phyloP scores from a whole-genome alignment of 2,329 filamentous ascomycete species.

The Colletotrichum melonis region DNA sequence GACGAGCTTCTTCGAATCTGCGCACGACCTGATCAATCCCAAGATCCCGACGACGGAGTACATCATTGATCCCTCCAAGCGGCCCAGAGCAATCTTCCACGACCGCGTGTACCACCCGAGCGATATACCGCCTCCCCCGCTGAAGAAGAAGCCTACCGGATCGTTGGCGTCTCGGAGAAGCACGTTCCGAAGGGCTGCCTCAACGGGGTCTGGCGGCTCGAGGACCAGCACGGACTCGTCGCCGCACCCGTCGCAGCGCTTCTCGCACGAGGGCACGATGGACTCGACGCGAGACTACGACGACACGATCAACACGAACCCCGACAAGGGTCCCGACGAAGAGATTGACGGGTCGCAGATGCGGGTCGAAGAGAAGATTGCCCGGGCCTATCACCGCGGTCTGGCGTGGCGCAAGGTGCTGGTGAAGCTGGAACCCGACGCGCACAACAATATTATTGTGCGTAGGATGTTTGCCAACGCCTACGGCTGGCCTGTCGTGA shows the following conservation, averaged over 20 bases:
- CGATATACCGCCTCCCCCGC: conserved; percentile 87
- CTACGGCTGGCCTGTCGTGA: conserved; percentile 96
- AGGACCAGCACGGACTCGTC: conserved; percentile 38
- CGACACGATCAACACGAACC: conserved; percentile 59
- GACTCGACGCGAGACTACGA: conserved; percentile 63
- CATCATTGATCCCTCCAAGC: conserved; percentile 82
- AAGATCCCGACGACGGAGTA: conserved; percentile 86
- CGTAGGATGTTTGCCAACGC: conserved; percentile 97
- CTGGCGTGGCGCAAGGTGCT: conserved; percentile 97
- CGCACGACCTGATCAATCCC: conserved; percentile 91
- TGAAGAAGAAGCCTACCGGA: conserved; percentile 63
- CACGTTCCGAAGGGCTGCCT: conserved; percentile 39
- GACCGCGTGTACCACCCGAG: conserved; percentile 94
- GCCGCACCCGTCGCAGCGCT: conserved; percentile 40
- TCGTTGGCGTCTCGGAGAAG: conserved; percentile 47
- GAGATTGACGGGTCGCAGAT: conserved; percentile 73
- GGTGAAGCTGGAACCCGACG: conserved; percentile 94
- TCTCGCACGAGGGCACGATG: conserved; percentile 56
- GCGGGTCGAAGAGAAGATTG: conserved; percentile 98
- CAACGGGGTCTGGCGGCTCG: conserved; percentile 26
- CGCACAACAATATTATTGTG: conserved; percentile 98
- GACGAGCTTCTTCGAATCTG: conserved; percentile 95
- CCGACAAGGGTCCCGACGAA: conserved; percentile 52
- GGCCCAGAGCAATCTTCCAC: conserved; percentile 93
- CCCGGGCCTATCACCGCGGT: conserved; percentile 91